These are phyloP conservation scores for Drechslera avenae DNA, from an alignment of 2,329 filamentous ascomycete species.

Conservation along the genomic window DNA sequence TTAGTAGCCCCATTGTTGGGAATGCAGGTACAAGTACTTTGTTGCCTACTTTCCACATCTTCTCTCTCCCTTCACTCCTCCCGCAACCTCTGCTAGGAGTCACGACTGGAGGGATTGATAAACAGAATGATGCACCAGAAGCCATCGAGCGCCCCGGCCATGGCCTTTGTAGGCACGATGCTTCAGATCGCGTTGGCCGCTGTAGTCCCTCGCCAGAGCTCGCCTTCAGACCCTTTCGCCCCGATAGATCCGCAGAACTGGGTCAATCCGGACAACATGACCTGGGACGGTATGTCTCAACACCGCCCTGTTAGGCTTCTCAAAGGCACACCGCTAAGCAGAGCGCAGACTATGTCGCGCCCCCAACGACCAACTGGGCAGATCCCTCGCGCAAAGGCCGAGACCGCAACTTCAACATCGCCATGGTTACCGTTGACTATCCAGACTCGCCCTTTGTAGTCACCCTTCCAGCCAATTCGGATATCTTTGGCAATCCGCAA, in stretches of 20 bases:
- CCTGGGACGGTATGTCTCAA: conserved; percentile 26
- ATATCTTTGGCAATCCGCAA: conserved; percentile 59
- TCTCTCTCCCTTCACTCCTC: too few species aligned
- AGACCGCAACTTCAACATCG: conserved; percentile 61
- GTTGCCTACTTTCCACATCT: background rate
- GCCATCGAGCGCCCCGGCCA: conserved; percentile 12
- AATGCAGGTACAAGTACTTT: background rate
- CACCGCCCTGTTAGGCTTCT: too few species aligned
- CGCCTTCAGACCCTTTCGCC: conserved; percentile 52
- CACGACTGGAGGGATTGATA: too few species aligned
- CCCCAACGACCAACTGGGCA: conserved; percentile 57
- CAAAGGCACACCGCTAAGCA: conserved; percentile 21
- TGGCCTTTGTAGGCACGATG: conserved; percentile 23
- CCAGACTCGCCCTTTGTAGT: conserved; percentile 57
- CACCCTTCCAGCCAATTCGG: conserved; percentile 53
- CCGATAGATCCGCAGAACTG: conserved; percentile 59
- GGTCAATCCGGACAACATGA: conserved; percentile 62
- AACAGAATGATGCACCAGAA: too few species aligned
- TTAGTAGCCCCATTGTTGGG: background rate
- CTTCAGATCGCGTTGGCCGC: conserved; percentile 24
- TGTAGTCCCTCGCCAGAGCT: conserved; percentile 15
- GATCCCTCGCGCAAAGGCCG: conserved; percentile 54
- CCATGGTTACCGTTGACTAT: conserved; percentile 60
- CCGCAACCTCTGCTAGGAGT: too few species aligned
- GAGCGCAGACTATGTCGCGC: conserved; percentile 48